Evolutionary conservation across 1,284 basidiomycete genomes (phyloP), one percentile per base, ranked within the genome.

Genomic region (Coniophora puteana): DNA sequence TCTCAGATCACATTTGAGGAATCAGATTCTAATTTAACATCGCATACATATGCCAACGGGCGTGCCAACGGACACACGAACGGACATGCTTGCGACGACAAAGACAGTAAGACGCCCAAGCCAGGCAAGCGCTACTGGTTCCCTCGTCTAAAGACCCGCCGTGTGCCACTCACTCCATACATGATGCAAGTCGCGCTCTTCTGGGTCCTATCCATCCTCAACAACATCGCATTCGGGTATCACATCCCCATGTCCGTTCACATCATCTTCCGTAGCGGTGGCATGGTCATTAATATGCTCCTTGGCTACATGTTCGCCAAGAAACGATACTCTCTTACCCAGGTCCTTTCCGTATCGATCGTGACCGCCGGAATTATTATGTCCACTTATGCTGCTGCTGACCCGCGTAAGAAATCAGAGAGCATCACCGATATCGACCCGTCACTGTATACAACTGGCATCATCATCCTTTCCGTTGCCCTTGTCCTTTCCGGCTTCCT

Each of bases 191-290:
- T 96, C 33, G 70, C 72, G 1, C 70, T 97, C 29, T 95, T 94
- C 64, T 84, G 89, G 46, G 61, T 74, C 6, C 76, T 93, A 42
- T 92, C 87, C n/a, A 58, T 84, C 41, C 68, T 97, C 53, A 97
- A 97, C 66, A 97, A 96, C 63, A 80, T 78, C 18, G 93, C 92
- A 1, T 96, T 97, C 58, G 88, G 80, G 4, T 93, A 80, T 54
- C 64, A 76, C 44, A 87, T 96, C 43, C 93, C 93, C 12, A 90
- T 96, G 79, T 69, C 89, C 0, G 86, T 97, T 1, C 93, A 97
- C 61, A 96, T 97, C 59, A 89, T 97, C 44, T 97, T 96, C 57
- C 74, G 93, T 26, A 92, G 89, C 51, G 93, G 89, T 1, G 93
- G 93, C n/a, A 64, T 91, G 54, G 74, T 87, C n/a, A 65, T 90